Evolutionary conservation across 2,329 filamentous ascomycete species (phyloP), one percentile per base, ranked within the genome.

Genomic region (Raffaelea ambrosiae): DNA sequence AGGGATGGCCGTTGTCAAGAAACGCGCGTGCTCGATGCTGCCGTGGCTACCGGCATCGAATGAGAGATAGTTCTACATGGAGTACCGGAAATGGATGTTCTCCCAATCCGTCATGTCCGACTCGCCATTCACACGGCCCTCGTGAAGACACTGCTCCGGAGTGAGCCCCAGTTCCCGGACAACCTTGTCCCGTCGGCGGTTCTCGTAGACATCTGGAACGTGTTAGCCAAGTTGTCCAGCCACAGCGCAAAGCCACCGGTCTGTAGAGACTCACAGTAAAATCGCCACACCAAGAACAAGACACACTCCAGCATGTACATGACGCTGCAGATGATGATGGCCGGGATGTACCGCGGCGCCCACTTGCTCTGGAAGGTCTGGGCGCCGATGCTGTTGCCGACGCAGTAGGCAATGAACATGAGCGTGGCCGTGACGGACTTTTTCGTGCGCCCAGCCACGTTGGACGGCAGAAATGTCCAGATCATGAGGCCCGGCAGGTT

Each of bases 41-140:
- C n/a, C n/a, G n/a, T n/a, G n/a, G n/a, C n/a, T n/a, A n/a, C n/a
- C n/a, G n/a, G n/a, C n/a, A n/a, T n/a, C n/a, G n/a, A n/a, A n/a
- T n/a, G n/a, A n/a, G n/a, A n/a, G n/a, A n/a, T n/a, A n/a, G n/a
- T n/a, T n/a, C n/a, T 44, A 49, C 48, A 49, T 43, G 22, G 38
- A 50, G 39, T 52, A 52, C 5, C 50, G 22, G 41, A 52, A 52
- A 22, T 52, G 50, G 26, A 52, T 47, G 36, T 52, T 52, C 18
- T 52, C 48, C 29, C 22, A 43, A 22, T 52, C 50, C 1, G 50
- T 52, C 50, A 52, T 47, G 39, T 52, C 50, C 1, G 48, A 50
- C 35, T 52, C 50, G 31, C 43, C 50, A n/a, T 52, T 52, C 39
- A 52, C n/a, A 5, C 48, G 44, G n/a, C 50, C 50, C 40, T 48